Evolutionary conservation across 2,329 filamentous ascomycete species (phyloP).

Genomic region (Cladobotryum mycophilum): DNA sequence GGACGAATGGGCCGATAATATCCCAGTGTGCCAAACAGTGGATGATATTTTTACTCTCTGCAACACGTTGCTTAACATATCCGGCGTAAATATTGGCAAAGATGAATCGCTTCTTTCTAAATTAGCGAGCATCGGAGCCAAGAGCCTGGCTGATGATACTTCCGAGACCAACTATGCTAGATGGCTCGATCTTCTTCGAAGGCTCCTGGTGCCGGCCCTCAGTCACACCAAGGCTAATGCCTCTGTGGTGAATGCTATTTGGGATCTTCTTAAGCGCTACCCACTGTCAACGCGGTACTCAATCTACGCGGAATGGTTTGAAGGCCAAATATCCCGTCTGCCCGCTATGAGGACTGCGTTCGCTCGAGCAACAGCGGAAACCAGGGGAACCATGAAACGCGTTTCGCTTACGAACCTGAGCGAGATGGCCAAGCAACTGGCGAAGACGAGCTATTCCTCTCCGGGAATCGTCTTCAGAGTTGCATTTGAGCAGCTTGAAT

Average conservation of each 20-base stretch:
- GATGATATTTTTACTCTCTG: conserved; percentile 89
- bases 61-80: conserved; percentile 74
- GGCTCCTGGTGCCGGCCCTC: conserved; percentile 79
- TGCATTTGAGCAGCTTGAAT: conserved; percentile 83
- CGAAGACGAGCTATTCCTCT: conserved; percentile 86
- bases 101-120: conserved; percentile 74
- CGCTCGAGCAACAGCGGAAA: conserved; percentile 68
- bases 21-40: conserved; percentile 83
- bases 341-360: conserved; percentile 77
- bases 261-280: conserved; percentile 73
- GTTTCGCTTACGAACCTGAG: conserved; percentile 82
- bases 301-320: conserved; percentile 92
- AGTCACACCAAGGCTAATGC: conserved; percentile 83
- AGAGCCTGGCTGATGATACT: conserved; percentile 63
- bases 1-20: conserved; percentile 92
- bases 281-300: conserved; percentile 71
- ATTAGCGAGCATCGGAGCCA: conserved; percentile 75
- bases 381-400: conserved; percentile 79
- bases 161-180: conserved; percentile 65
- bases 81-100: conserved; percentile 83
- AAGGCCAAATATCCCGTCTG: conserved; percentile 66
- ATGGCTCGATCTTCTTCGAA: conserved; percentile 80
- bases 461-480: conserved; percentile 89
- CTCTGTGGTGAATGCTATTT: conserved; percentile 78
- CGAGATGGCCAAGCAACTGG: conserved; percentile 79